A percentile compares a stretch with the other conserved stretches of the same genome.
Evolutionary conservation across 495 filamentous ascomycete genomes (phyloP).

Genomic region (Lepidopterella palustris): DNA sequence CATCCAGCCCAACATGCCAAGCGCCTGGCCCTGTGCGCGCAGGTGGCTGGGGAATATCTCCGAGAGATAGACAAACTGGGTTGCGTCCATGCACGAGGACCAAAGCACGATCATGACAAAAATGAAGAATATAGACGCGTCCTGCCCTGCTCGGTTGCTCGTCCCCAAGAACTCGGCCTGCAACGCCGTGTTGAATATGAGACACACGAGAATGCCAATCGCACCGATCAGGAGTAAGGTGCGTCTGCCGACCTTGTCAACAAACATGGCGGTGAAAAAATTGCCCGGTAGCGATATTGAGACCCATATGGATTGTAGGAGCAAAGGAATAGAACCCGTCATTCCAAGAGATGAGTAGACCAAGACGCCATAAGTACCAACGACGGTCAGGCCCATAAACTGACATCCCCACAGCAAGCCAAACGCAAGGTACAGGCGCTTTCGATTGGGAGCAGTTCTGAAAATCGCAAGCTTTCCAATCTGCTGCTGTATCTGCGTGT

Average conservation of each 20-base stretch:
- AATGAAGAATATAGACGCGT: conserved; percentile 45
- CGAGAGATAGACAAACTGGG: conserved; percentile 46
- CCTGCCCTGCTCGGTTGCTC: conserved; percentile 42
- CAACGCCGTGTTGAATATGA: conserved; percentile 42
- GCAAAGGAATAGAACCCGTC: conserved; percentile 41
- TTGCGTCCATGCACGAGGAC: conserved; percentile 45
- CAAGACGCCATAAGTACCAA: conserved; percentile 47
- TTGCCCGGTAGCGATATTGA: conserved; percentile 45
- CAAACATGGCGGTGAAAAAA: conserved; percentile 43
- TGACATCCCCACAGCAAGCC: conserved; percentile 25
- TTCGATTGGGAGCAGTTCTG: conserved; percentile 41
- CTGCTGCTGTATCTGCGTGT: conserved; percentile 29
- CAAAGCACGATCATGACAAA: conserved; percentile 45
- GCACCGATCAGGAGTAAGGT: conserved; percentile 44
- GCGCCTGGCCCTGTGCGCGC: conserved; percentile 43
- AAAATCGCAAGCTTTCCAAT: conserved; percentile 34
- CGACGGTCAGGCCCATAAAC: conserved; percentile 39
- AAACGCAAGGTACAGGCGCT: conserved; percentile 33
- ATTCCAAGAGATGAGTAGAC: conserved; percentile 46
- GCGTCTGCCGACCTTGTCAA: conserved; percentile 43
- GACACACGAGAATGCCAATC: conserved; percentile 36
- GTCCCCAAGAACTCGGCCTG: conserved; percentile 41
- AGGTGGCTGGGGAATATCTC: conserved; percentile 50
- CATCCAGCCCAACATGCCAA: conserved; percentile 43
- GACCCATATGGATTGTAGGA: conserved; percentile 45